A percentile compares a stretch with the other conserved stretches of the same genome.
phyloP scores from a whole-genome alignment of 2,329 filamentous ascomycete genomes.

The Cryoendolithus antarcticus region DNA sequence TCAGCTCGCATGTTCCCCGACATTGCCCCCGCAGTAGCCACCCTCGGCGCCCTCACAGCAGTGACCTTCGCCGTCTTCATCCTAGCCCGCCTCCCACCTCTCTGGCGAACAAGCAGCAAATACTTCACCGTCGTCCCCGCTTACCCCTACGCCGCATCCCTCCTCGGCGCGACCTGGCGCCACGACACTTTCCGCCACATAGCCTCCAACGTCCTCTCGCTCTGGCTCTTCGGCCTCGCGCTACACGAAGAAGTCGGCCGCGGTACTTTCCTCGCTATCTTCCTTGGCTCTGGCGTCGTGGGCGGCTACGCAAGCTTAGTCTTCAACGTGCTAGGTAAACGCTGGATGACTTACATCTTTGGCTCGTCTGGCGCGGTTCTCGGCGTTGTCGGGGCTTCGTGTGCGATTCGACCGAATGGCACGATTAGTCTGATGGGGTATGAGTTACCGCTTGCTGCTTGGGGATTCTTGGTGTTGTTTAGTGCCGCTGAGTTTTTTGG shows the following conservation, averaged over 20 bases:
- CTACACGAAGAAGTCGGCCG: conserved; percentile 61
- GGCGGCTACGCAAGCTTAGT: conserved; percentile 47
- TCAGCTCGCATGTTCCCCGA: conserved; percentile 47
- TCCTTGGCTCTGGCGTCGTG: conserved; percentile 45
- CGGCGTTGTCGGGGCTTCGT: conserved; percentile 48
- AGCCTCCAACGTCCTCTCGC: conserved; percentile 48
- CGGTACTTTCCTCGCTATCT: conserved; percentile 56
- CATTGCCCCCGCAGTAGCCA: conserved; percentile 50
- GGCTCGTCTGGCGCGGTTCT: conserved; percentile 55
- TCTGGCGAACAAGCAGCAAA: conserved; percentile 55
- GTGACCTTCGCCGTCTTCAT: conserved; percentile 46
- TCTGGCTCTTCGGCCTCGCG: conserved; percentile 54
- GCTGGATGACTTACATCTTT: conserved; percentile 40
- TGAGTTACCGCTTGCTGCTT: conserved; percentile 22
- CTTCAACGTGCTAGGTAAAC: conserved; percentile 31
- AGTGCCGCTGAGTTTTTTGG: conserved; percentile 15
- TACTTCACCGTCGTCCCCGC: conserved; percentile 55
- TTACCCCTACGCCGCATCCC: conserved; percentile 48
- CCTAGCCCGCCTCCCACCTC: conserved; percentile 50
- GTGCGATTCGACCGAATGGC: conserved; percentile 26
- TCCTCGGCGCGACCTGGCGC: conserved; percentile 56
- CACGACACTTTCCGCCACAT: conserved; percentile 54
- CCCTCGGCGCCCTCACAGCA: conserved; percentile 48
- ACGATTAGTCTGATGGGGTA: conserved; percentile 17
- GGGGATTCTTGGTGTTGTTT: conserved; percentile 27